Evolutionary conservation across 768 basidiomycete genomes (phyloP).

Genomic region (Porphyrellus cyaneotinctus): DNA sequence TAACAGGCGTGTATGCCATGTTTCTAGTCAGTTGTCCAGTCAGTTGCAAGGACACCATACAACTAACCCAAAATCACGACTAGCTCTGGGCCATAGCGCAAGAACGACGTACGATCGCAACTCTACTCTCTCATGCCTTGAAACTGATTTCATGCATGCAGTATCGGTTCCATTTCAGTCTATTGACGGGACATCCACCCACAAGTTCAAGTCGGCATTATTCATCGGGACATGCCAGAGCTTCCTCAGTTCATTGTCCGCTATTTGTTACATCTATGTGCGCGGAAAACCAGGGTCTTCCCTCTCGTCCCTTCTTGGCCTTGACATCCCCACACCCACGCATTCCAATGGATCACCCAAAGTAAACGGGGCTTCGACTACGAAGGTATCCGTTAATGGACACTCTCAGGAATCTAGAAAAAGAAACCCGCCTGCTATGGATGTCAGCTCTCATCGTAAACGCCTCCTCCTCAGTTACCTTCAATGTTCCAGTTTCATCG

Average conservation of each 20-base stretch:
- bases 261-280: constrained; percentile 68
- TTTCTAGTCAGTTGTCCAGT: constrained; percentile 63
- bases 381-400: constrained; percentile 39
- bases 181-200: constrained; percentile 54
- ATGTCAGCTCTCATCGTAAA: constrained; percentile 34
- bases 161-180: constrained; percentile 84
- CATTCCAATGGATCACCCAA: constrained; percentile 20
- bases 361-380: constrained; percentile 21
- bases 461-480: constrained; percentile 69
- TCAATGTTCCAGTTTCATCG: constrained; percentile 84
- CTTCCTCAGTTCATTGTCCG: constrained; percentile 68
- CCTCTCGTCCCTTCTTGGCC: constrained; percentile 56
- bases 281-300: constrained; percentile 54
- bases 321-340: constrained; percentile 36
- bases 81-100: constrained; percentile 92
- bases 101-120: constrained; percentile 67
- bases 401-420: constrained; percentile 18
- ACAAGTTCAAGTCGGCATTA: constrained; percentile 81
- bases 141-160: constrained; percentile 26
- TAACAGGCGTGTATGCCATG: constrained; percentile 88
- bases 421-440: constrained; percentile 29
- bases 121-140: background rate
- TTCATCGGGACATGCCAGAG: constrained; percentile 87
- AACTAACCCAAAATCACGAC: constrained; percentile 3
- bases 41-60: background rate